Evolutionary conservation across 768 basidiomycete genomes (phyloP).

Genomic region (Fistulinella prunicolor): DNA sequence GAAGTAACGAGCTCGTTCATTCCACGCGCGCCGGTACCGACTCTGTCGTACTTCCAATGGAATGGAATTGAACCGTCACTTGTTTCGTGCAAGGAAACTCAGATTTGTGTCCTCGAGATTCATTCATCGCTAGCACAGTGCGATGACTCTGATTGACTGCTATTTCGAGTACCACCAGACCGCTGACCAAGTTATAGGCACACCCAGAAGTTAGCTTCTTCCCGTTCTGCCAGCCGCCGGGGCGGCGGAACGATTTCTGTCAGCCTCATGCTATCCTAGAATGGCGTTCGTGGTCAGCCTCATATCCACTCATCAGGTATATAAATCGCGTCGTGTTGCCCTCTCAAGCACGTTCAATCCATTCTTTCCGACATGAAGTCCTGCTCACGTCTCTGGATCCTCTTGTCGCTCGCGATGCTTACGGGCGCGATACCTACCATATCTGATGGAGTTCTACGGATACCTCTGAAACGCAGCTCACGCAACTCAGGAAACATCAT

Average conservation of each 20-base stretch:
- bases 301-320: constrained; percentile 1
- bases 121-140: too few relatives aligned
- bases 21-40: too few relatives aligned
- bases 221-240: constrained; percentile 3
- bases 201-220: background rate
- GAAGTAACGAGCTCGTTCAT: too few relatives aligned
- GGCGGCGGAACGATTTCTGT: background rate
- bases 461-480: constrained; percentile 10
- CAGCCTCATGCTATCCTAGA: background rate
- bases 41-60: too few relatives aligned
- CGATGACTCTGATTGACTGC: too few relatives aligned
- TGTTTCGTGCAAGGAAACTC: too few relatives aligned
- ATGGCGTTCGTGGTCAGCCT: constrained; percentile 11
- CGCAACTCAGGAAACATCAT: background rate
- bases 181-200: too few relatives aligned
- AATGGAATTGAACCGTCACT: too few relatives aligned
- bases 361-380: constrained; percentile 9
- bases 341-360: background rate
- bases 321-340: constrained; percentile 1
- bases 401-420: constrained; percentile 1
- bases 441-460: background rate
- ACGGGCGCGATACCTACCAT: constrained; percentile 8
- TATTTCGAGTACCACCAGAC: too few relatives aligned
- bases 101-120: too few relatives aligned
- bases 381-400: background rate